These are phyloP conservation scores for Emergomyces pasteurianus DNA, from an alignment of 2,329 filamentous ascomycete genomes.

Conservation along the genomic window DNA sequence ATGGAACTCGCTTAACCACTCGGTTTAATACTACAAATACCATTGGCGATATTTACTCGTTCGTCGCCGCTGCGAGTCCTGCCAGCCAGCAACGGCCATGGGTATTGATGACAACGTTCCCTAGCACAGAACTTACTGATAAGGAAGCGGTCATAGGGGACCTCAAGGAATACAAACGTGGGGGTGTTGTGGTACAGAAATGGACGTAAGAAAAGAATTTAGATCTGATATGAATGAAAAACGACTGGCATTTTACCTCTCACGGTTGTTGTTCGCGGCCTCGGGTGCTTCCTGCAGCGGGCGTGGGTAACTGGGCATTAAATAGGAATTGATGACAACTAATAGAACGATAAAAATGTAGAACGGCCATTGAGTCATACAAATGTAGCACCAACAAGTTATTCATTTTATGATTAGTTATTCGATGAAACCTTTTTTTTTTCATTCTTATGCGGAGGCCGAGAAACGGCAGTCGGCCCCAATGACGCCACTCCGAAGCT, in stretches of 20 bases:
- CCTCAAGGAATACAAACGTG: conserved; percentile 38
- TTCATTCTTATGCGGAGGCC: background rate
- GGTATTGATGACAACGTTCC: conserved; percentile 55
- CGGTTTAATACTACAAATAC: conserved; percentile 56
- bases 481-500: background rate
- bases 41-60: conserved; percentile 52
- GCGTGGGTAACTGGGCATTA: background rate
- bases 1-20: conserved; percentile 48
- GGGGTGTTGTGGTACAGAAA: conserved; percentile 40
- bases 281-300: background rate
- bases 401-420: background rate
- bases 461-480: background rate
- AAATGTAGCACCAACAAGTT: too few species aligned
- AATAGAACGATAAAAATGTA: background rate
- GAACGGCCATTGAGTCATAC: background rate
- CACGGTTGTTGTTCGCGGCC: background rate
- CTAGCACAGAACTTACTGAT: conserved; percentile 49
- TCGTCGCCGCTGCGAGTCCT: conserved; percentile 44
- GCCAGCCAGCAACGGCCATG: conserved; percentile 40
- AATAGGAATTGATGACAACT: background rate
- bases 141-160: conserved; percentile 36
- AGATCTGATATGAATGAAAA: background rate
- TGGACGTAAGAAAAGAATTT: conserved; percentile 19
- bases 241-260: background rate
- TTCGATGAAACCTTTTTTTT: background rate